phyloP scores from a whole-genome alignment of 1,284 basidiomycete species.

The Cryptococcus neoformans region DNA sequence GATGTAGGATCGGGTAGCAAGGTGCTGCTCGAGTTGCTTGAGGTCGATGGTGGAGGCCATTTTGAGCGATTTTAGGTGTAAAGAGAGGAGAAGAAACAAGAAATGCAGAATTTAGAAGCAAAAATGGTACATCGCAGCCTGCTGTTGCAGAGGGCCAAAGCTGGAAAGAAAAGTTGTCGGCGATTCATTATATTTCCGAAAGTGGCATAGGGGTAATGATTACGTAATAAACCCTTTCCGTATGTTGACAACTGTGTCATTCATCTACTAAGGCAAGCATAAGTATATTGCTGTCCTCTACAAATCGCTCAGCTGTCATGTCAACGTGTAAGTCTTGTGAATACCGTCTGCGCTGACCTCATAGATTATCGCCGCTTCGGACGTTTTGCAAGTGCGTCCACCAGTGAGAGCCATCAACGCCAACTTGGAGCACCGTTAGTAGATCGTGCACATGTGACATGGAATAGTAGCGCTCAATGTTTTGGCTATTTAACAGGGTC shows the following conservation, averaged over 20 bases:
- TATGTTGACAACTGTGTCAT: too few species aligned
- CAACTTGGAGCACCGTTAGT: constrained; percentile 34
- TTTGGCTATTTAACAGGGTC: constrained; percentile 15
- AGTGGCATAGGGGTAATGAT: too few species aligned
- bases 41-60: constrained; percentile 66
- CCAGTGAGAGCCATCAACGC: constrained; percentile 31
- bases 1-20: constrained; percentile 79
- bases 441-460: background rate
- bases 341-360: background rate
- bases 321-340: background rate
- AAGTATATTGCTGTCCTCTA: too few species aligned
- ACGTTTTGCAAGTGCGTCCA: constrained; percentile 28
- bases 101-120: background rate
- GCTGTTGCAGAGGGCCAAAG: too few species aligned
- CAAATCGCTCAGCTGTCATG: background rate
- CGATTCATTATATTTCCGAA: too few species aligned
- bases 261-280: too few species aligned
- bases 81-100: constrained; percentile 9
- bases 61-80: constrained; percentile 19
- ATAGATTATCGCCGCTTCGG: constrained; percentile 9
- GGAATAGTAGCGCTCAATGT: background rate
- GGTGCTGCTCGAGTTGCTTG: constrained; percentile 76
- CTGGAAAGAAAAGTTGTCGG: too few species aligned
- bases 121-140: too few species aligned
- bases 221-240: too few species aligned